Evolutionary conservation across 2,329 filamentous ascomycete species (phyloP).

Genomic region (Colletotrichum godetiae): DNA sequence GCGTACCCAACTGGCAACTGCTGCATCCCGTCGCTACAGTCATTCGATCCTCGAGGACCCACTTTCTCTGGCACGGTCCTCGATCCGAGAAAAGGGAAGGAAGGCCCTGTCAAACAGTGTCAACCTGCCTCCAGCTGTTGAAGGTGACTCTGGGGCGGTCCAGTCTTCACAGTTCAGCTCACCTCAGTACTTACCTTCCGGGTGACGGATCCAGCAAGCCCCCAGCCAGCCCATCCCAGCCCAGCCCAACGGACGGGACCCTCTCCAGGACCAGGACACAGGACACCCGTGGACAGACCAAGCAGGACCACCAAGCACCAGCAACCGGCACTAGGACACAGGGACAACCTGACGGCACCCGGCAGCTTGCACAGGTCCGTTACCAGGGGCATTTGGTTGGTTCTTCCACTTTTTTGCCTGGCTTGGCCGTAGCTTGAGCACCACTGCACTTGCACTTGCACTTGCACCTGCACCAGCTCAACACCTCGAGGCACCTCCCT

Average conservation of each 20-base stretch:
- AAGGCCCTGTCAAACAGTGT: constrained; percentile 1
- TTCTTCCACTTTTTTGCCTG: constrained; percentile 17
- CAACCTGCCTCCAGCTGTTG: neutral
- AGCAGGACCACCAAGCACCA: too few species aligned
- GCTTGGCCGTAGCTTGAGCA: neutral
- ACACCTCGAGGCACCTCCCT: neutral
- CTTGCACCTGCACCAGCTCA: neutral
- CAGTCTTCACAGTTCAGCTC: neutral
- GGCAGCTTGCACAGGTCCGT: constrained; percentile 1
- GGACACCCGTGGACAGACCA: neutral
- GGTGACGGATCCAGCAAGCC: neutral
- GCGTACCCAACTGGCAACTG: neutral
- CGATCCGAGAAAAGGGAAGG: constrained; percentile 7
- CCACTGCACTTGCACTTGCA: neutral
- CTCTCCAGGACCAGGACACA: neutral
- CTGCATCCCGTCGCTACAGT: neutral
- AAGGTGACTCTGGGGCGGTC: constrained; percentile 4
- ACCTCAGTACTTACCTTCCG: neutral
- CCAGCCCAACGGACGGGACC: neutral
- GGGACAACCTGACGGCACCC: neutral
- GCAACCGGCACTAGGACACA: neutral
- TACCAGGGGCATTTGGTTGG: neutral
- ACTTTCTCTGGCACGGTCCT: constrained; percentile 17
- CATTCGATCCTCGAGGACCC: constrained; percentile 11
- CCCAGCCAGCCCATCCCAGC: constrained; percentile 6